phyloP scores from a whole-genome alignment of 2,329 filamentous ascomycete species.

The Xylariaceae sp. region DNA sequence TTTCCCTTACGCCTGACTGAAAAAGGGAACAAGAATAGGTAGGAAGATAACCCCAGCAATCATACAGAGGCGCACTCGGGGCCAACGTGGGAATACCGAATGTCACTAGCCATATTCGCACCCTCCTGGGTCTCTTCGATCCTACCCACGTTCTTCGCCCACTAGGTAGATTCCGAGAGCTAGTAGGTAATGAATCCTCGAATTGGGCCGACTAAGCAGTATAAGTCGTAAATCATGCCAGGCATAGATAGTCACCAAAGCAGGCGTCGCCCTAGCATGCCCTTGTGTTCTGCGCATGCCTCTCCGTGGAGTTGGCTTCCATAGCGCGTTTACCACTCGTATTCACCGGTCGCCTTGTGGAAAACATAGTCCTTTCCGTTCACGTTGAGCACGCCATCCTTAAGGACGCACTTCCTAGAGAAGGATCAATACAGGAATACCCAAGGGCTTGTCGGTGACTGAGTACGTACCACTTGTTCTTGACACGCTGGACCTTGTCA shows the following conservation, averaged over 20 bases:
- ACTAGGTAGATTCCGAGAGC: neutral
- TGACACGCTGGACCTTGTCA: slow-evolving; percentile 97
- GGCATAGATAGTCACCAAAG: neutral
- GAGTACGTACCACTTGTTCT: slow-evolving; percentile 81
- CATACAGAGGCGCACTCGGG: neutral
- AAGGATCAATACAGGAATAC: slow-evolving; percentile 24
- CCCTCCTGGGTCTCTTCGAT: neutral
- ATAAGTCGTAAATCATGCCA: neutral
- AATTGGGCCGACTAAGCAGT: no score
- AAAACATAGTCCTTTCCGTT: slow-evolving; percentile 96
- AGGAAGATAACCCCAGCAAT: neutral
- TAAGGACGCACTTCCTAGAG: slow-evolving; percentile 87
- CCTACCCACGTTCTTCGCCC: neutral
- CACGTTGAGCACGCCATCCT: slow-evolving; percentile 91
- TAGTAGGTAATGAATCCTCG: no score
- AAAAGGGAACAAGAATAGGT: neutral
- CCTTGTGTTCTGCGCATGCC: neutral
- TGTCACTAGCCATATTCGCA: neutral
- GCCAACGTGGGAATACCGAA: neutral
- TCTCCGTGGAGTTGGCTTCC: neutral
- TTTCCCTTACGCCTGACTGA: neutral
- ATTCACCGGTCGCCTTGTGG: slow-evolving; percentile 95
- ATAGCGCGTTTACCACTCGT: slow-evolving; percentile 98
- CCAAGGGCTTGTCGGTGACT: slow-evolving; percentile 3
- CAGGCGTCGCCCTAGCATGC: neutral